Evolutionary conservation across 495 filamentous ascomycete genomes (phyloP).

Genomic region (Tuber magnatum): DNA sequence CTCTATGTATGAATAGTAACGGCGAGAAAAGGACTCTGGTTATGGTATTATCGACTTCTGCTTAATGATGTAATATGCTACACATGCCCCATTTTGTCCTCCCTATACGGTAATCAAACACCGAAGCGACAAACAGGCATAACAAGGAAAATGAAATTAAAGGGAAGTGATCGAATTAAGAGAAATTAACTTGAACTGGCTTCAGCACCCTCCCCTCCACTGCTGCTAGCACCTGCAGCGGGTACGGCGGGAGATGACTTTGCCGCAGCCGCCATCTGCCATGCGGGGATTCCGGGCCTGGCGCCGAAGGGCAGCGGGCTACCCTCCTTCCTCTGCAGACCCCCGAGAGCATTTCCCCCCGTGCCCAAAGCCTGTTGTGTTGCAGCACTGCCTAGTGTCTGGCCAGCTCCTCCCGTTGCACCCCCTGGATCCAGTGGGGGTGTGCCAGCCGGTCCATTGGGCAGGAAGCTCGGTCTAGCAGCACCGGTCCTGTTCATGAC

Average conservation of each 20-base stretch:
- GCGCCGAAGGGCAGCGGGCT: constrained; percentile 45
- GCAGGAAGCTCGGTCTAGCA: constrained; percentile 24
- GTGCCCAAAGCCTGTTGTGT: constrained; percentile 32
- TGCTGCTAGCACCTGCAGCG: neutral
- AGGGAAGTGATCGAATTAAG: neutral
- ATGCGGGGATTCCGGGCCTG: constrained; percentile 74
- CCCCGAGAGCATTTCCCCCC: constrained; percentile 40
- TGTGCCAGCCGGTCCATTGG: constrained; percentile 41
- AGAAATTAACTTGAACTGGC: neutral
- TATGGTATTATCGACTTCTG: constrained; percentile 3
- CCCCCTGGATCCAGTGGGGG: constrained; percentile 44
- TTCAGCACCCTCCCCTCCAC: neutral
- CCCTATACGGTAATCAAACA: neutral
- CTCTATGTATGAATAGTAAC: neutral
- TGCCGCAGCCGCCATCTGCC: constrained; percentile 75
- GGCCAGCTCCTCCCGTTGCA: constrained; percentile 34
- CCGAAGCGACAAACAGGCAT: neutral
- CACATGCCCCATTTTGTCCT: neutral
- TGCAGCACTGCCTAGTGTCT: constrained; percentile 36
- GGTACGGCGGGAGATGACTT: constrained; percentile 37
- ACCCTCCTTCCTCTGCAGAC: constrained; percentile 43
- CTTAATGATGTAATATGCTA: neutral
- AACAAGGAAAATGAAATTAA: neutral
- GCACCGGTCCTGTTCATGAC: constrained; percentile 37
- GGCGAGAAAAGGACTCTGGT: neutral